Conservation (phyloP, 345 rosid species). For the Lepidium didymum region DNA sequence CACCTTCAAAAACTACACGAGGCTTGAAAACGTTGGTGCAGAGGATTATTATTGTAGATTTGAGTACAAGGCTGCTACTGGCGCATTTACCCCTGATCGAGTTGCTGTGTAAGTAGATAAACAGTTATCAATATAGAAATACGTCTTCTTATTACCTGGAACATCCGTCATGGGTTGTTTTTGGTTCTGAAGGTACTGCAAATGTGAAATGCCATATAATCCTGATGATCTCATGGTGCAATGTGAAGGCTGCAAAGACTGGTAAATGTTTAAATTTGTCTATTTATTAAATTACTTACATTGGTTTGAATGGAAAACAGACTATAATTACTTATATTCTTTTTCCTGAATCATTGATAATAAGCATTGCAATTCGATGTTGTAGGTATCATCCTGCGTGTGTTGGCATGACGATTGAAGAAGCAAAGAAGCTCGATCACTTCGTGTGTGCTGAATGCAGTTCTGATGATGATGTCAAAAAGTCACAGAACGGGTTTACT, state of each 20-base stretch:
- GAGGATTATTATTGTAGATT: conserved; percentile 83
- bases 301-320: neutral
- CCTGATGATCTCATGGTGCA: conserved; percentile 90
- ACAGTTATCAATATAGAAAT: neutral
- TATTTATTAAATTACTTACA: neutral
- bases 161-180: neutral
- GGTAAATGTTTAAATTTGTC: conserved; percentile 34
- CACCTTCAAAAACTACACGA: conserved; percentile 72
- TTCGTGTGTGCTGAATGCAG: conserved; percentile 70
- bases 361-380: neutral
- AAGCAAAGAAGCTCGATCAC: conserved; percentile 73
- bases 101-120: conserved; percentile 71
- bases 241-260: conserved; percentile 85
- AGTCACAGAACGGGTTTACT: conserved; percentile 41
- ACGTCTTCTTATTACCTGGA: neutral
- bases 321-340: neutral
- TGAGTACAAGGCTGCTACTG: conserved; percentile 77
- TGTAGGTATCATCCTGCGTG: conserved; percentile 87
- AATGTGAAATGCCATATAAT: conserved; percentile 87
- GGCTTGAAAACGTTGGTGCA: conserved; percentile 78
- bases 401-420: conserved; percentile 76
- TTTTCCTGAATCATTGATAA: conserved; percentile 5
- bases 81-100: conserved; percentile 73
- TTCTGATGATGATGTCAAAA: conserved; percentile 54
- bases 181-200: conserved; percentile 62